These are phyloP conservation scores for Cymbopogon citratus DNA, from an alignment of 176 grass and related monocot species.

Conservation along the genomic window DNA sequence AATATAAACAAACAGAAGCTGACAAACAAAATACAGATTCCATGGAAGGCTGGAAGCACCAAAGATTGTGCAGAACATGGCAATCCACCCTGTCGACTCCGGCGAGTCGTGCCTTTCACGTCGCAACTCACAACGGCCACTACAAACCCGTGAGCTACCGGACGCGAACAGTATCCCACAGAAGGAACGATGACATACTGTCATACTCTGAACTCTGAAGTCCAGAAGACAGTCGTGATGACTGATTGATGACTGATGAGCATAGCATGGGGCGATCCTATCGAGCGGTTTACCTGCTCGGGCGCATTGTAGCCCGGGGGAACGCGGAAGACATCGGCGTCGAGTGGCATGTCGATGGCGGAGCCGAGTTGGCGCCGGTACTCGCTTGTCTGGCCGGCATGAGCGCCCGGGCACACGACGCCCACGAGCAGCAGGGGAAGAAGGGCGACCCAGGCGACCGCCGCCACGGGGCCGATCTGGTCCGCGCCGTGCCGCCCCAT, in stretches of 20 bases:
- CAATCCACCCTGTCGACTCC: not conserved
- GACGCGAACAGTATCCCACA: not conserved
- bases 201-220: not conserved
- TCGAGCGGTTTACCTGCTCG: conserved; percentile 47
- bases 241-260: too few relatives aligned
- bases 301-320: conserved; percentile 66
- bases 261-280: not conserved
- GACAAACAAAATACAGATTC: not conserved
- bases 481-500: not conserved
- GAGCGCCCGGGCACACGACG: conserved; percentile 12
- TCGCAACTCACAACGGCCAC: not conserved
- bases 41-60: not conserved
- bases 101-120: not conserved
- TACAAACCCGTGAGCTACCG: not conserved
- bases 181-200: not conserved
- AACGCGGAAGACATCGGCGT: conserved; percentile 68
- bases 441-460: not conserved
- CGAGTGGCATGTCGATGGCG: conserved; percentile 76
- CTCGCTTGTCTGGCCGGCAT: conserved; percentile 45
- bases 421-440: conserved; percentile 9
- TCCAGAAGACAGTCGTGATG: not conserved
- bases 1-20: not conserved
- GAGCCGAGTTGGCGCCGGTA: conserved; percentile 55
- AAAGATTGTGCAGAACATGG: not conserved
- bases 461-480: conserved; percentile 8